Evolutionary conservation across 805 yeast genomes (phyloP).

Genomic region (Saccharomyces paradoxus): DNA sequence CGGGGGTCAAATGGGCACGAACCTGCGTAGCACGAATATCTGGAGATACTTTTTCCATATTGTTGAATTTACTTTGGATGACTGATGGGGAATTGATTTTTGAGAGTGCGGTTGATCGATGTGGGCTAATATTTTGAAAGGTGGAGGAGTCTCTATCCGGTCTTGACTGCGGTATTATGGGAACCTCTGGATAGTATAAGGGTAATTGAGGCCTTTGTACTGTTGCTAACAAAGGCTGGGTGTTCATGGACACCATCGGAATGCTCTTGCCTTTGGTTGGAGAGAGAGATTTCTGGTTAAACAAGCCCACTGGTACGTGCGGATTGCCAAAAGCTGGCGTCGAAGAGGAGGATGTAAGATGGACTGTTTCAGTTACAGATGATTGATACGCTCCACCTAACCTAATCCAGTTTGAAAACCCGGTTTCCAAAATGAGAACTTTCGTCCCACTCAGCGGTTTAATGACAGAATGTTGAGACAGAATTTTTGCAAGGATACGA

Average conservation of each 20-base stretch:
- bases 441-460: slow-evolving; percentile 3
- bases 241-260: not conserved
- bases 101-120: not conserved
- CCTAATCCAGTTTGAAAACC: slow-evolving; percentile 6
- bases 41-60: not conserved
- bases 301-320: not conserved
- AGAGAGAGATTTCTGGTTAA: not conserved
- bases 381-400: not conserved
- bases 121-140: not conserved
- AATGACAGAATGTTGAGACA: slow-evolving; percentile 6
- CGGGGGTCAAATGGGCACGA: not conserved
- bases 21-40: not conserved
- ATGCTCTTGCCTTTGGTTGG: not conserved
- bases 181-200: not conserved
- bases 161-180: not conserved
- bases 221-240: not conserved
- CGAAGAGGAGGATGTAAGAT: not conserved
- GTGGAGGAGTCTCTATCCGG: not conserved
- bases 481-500: slow-evolving; percentile 3
- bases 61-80: not conserved
- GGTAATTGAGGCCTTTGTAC: not conserved
- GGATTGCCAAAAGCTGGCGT: not conserved
- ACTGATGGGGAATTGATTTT: not conserved
- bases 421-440: slow-evolving; percentile 6
- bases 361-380: not conserved